Base-by-base conservation (phyloP, 805 yeast species). In the Starmerella geochares region DNA sequence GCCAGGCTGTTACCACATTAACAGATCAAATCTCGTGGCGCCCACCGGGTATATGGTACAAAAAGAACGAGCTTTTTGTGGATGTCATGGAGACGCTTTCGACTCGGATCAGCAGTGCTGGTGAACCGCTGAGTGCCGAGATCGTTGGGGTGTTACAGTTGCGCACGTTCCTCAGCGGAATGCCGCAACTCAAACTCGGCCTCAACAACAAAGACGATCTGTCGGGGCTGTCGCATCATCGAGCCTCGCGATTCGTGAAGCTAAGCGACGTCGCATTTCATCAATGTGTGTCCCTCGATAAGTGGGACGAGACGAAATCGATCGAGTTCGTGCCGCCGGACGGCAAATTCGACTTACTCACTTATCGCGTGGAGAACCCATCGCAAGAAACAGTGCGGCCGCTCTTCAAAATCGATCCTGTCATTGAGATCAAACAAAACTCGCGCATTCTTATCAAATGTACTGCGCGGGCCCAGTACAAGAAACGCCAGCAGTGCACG, bases 271-370 rank as follows among this genome's bases (percentile, higher is more conserved):
- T 86, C 49, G 81, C 81, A 58, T 85, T 86, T 64, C 94, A 86
- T 63, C 94, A 86, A 67, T 86, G 95, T 67, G 94, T 86, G n/a
- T 72, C 83, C 46, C 67, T 86, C 33, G 76, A 81, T 2, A 72
- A 80, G 46, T 74, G 83, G 54, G 81, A 80, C 57, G 63, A 68
- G 16, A 73, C 74, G 47, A 74, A 77, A 54, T 65, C 78, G 50
- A 78, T 88, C 28, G 77, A 80, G 25, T 88, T 87, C 63, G 77
- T 83, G 16, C 96, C 96, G 14, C 96, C 96, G 0, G 96, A 86
- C 69, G 95, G 95, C 0, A 78, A 77, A 56, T 86, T 85, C 62
- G 77, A 79, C 28, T 73, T 86, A 32, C 73, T 77, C 76, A 67
- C 74, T 8, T 77, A 77, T 62, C 68, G 81, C 42, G 69, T 73